Percentiles rank a stretch among this genome's conserved stretches.
These are phyloP conservation scores for Ganoderma boninense DNA, from an alignment of 1,284 basidiomycete species.

Conservation along the genomic window DNA sequence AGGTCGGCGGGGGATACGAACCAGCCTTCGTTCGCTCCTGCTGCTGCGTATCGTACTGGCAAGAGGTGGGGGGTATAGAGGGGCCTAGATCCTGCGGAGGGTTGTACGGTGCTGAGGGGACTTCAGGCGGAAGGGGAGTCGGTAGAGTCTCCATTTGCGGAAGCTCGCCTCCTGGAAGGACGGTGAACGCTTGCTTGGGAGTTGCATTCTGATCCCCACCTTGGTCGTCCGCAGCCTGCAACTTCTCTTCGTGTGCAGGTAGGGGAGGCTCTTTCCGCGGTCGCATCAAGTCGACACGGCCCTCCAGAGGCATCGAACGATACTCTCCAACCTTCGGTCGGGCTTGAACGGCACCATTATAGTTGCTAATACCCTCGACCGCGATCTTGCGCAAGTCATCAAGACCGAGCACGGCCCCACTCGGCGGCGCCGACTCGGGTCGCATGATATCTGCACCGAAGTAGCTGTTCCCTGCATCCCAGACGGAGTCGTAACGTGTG, in stretches of 20 bases:
- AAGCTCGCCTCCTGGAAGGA: constrained; percentile 35
- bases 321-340: constrained; percentile 72
- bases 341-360: constrained; percentile 18
- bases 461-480: constrained; percentile 61
- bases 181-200: constrained; percentile 36
- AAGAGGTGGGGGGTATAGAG: constrained; percentile 38
- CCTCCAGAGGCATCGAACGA: constrained; percentile 82
- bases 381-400: constrained; percentile 77
- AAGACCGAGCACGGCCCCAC: constrained; percentile 58
- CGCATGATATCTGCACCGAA: constrained; percentile 39
- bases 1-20: constrained; percentile 19
- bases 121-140: constrained; percentile 66
- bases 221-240: constrained; percentile 16
- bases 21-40: not conserved
- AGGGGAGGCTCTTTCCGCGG: constrained; percentile 52
- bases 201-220: constrained; percentile 27
- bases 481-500: constrained; percentile 75
- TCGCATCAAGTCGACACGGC: constrained; percentile 85
- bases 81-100: constrained; percentile 44
- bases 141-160: constrained; percentile 52
- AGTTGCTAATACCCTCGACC: constrained; percentile 59
- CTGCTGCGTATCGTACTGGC: constrained; percentile 23
- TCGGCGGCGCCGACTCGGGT: constrained; percentile 27
- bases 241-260: not conserved
- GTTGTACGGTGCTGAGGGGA: constrained; percentile 50